Evolutionary conservation across 2,329 filamentous ascomycete species (phyloP).

Genomic region (Saccharata proteae): DNA sequence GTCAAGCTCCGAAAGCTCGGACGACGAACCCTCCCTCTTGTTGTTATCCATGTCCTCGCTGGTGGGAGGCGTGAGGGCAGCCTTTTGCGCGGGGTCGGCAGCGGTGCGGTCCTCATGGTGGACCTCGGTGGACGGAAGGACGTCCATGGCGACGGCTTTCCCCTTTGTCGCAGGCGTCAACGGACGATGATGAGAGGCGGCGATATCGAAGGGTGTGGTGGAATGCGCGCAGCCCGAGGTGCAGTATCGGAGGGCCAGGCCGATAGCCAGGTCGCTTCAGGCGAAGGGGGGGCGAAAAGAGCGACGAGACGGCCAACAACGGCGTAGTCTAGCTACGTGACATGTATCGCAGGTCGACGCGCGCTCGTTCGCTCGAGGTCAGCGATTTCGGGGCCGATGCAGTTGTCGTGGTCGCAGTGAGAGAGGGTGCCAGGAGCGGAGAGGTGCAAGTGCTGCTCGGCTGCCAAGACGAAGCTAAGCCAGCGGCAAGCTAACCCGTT

Average conservation of each 20-base stretch:
- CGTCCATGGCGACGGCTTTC: constrained; percentile 6
- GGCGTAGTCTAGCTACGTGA: too few species aligned
- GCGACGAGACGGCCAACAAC: constrained; percentile 5
- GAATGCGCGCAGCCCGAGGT: constrained; percentile 1
- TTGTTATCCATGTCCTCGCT: constrained; percentile 39
- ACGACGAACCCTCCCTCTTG: constrained; percentile 32
- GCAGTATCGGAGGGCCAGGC: constrained; percentile 6
- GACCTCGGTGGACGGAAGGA: constrained; percentile 5
- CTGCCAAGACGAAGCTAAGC: too few species aligned
- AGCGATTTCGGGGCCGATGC: too few species aligned
- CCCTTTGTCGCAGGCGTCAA: background rate
- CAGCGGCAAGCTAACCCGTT: too few species aligned
- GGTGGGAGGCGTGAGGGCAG: constrained; percentile 38
- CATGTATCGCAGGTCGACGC: too few species aligned
- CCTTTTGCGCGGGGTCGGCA: constrained; percentile 13
- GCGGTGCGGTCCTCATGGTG: constrained; percentile 1
- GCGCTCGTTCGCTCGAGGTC: too few species aligned
- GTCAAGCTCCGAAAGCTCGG: constrained; percentile 36
- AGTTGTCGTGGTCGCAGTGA: too few species aligned
- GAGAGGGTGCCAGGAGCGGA: too few species aligned
- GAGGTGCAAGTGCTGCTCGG: too few species aligned
- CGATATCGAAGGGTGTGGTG: constrained; percentile 1
- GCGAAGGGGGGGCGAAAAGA: constrained; percentile 1
- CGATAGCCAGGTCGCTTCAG: background rate
- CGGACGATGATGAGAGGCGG: background rate